Evolutionary conservation across 2,329 filamentous ascomycete genomes (phyloP).

Genomic region (Fusarium ambrosium): DNA sequence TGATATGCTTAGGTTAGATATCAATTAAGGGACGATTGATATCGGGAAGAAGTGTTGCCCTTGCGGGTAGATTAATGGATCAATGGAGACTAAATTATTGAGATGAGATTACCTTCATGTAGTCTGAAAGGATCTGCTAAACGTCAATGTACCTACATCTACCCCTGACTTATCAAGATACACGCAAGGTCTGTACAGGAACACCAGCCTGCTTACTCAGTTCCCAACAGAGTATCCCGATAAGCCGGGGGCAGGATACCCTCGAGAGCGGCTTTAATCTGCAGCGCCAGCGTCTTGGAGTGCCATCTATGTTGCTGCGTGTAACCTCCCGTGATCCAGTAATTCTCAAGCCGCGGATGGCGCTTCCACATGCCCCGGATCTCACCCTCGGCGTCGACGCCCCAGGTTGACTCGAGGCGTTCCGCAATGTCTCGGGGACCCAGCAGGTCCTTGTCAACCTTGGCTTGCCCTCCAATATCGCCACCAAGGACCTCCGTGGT

Average conservation of each 20-base stretch:
- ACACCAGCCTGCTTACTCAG: background rate
- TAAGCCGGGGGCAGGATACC: constrained; percentile 28
- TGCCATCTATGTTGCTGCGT: constrained; percentile 36
- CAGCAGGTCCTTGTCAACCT: background rate
- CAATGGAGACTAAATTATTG: background rate
- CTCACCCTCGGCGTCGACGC: constrained; percentile 32
- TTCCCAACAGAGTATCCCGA: constrained; percentile 2
- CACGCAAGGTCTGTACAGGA: background rate
- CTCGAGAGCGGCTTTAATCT: constrained; percentile 34
- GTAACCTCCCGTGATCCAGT: constrained; percentile 32
- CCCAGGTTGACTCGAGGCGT: constrained; percentile 28
- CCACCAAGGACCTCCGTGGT: constrained; percentile 12
- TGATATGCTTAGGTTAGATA: background rate
- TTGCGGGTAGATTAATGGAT: background rate
- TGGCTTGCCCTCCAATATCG: accelerated
- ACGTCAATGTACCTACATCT: background rate
- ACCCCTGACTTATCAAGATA: background rate
- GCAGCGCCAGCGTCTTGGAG: constrained; percentile 30
- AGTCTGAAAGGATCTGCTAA: background rate
- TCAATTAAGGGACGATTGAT: background rate
- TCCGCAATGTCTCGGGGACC: constrained; percentile 15
- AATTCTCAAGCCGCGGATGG: constrained; percentile 27
- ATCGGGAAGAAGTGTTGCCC: background rate
- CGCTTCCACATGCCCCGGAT: constrained; percentile 41
- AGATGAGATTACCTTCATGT: background rate